A percentile compares a stretch with the other conserved stretches of the same genome.
Conservation (phyloP, 768 basidiomycete species). For the Hortiboletus flavorubellus region DNA sequence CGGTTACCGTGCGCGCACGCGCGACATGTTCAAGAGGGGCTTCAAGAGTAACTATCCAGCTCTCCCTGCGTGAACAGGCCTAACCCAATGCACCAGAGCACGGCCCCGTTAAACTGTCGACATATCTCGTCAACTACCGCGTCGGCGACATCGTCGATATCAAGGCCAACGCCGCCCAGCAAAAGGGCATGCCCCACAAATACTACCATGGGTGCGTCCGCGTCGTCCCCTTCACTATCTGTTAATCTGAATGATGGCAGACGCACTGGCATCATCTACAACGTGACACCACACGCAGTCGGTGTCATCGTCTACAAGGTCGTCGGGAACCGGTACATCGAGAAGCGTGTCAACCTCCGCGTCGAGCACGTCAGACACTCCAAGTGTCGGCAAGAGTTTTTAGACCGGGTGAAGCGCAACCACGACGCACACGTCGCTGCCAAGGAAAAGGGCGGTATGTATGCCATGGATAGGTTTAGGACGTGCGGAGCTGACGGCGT, state of each 20-base stretch:
- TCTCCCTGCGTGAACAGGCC: conserved; percentile 7
- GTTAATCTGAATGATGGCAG: conserved; percentile 39
- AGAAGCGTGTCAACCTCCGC: conserved; percentile 98
- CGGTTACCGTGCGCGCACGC: conserved; percentile 99
- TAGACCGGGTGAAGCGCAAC: conserved; percentile 93
- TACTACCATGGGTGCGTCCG: conserved; percentile 88
- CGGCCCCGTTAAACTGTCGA: conserved; percentile 87
- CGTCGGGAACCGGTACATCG: conserved; percentile 97
- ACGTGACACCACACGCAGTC: conserved; percentile 91
- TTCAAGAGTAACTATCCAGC: conserved; percentile 78
- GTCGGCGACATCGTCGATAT: conserved; percentile 99
- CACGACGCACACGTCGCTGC: conserved; percentile 79
- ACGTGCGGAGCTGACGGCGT: not conserved
- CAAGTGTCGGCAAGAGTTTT: conserved; percentile 96
- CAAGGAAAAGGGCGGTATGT: conserved; percentile 84
- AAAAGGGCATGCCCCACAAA: conserved; percentile 99
- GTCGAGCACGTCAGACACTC: conserved; percentile 96
- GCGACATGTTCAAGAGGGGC: conserved; percentile 99
- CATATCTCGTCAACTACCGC: conserved; percentile 88
- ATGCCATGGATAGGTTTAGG: not conserved
- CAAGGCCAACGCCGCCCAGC: conserved; percentile 98
- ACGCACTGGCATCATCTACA: conserved; percentile 98
- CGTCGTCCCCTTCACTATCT: not conserved
- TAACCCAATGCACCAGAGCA: conserved; percentile 54
- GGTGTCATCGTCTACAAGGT: conserved; percentile 98